Evolutionary conservation across 2,329 filamentous ascomycete species (phyloP), one percentile per base, ranked within the genome.

Genomic region (Neonectria sp.): DNA sequence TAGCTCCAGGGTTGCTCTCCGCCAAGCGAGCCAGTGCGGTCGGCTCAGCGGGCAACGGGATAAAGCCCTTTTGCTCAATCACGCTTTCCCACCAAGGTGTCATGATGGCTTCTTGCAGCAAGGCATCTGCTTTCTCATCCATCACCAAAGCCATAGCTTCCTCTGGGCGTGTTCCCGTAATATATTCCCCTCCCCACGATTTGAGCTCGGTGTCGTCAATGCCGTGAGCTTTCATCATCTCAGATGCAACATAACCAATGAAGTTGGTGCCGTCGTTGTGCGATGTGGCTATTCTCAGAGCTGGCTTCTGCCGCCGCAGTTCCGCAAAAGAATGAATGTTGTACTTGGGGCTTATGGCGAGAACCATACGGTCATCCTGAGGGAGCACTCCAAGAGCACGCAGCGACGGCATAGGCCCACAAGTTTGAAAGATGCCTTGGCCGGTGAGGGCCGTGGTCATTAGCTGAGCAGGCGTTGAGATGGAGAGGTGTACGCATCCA

Each of bases 51-150:
- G 55, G 43, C 27, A 58, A 6, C 4, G 55, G 55, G 9, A 58
- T 37, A 35, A 58, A 48, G 6, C 55, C 55, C n/a, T 35, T 58
- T 8, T 35, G 2, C 27, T 58, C 27, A 21, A 58, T 58, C 4
- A 58, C 15, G 27, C 12, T 48, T 35, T 58, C 55, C 55, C 55
- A 58, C 43, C 55, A 58, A 58, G 43, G 55, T 48, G 55, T 58
- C 55, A 58, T 58, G 27, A 58, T 58, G 17, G 55, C 55, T 24
- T 58, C 55, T 17, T 58, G 55, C 4, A 58, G n/a, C 17, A 58
- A 12, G 3, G 55, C 55, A 31, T 58, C 55, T 13, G 55, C 55
- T 24, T 58, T 58, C 27, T 17, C 55, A 4, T 6, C 27, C 55
- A 46, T 58, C 17, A 48, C 43, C 24, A 48, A 15, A 25, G 40